Evolutionary conservation across 2,329 filamentous ascomycete genomes (phyloP), one percentile per base, ranked within the genome.

Genomic region (Hypoxylon sp.): DNA sequence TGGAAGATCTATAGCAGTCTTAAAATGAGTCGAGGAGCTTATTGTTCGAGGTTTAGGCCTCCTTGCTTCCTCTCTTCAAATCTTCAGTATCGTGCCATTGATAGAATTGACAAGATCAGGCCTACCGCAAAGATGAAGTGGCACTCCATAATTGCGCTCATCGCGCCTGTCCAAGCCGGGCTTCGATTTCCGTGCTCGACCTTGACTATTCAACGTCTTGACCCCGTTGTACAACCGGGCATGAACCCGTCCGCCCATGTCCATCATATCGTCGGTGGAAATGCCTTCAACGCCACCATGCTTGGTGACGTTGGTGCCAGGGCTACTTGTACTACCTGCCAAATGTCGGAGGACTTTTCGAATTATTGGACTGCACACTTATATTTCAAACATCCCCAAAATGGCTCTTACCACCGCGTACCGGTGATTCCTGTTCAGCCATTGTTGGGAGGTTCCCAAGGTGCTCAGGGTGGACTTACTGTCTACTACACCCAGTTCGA

Each of bases 301-400:
- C 63, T 57, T 16, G 73, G 73, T 2, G 71, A 76, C 63, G 69
- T 76, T 30, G 73, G 73, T 12, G 71, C 37, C 16, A 67, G 71
- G 41, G 74, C 50, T n/a, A 73, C 73, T 12, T 76, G 74, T 60
- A 76, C 74, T 21, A 75, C 73, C 8, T 75, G 73, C 55, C 67
- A 74, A 51, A 74, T 74, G 66, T 59, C 73, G 2, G 67, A 70
- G 63, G 74, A 76, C 57, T 75, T 76, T 32, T 73, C 70, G 27
- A 76, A 76, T 60, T 76, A 76, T 62, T 75, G 74, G 74, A 75
- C 74, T 14, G 74, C 74, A 2, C 71, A 74, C 21, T 45, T 76
- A 11, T 76, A 74, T 61, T 75, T 76, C 71, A 75, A 76, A 59
- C 74, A 76, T 58, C 73, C 73, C 7, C 67, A 66, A 2, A 76